These are phyloP conservation scores for Boletales sp. DNA, from an alignment of 768 basidiomycete genomes.

Conservation along the genomic window DNA sequence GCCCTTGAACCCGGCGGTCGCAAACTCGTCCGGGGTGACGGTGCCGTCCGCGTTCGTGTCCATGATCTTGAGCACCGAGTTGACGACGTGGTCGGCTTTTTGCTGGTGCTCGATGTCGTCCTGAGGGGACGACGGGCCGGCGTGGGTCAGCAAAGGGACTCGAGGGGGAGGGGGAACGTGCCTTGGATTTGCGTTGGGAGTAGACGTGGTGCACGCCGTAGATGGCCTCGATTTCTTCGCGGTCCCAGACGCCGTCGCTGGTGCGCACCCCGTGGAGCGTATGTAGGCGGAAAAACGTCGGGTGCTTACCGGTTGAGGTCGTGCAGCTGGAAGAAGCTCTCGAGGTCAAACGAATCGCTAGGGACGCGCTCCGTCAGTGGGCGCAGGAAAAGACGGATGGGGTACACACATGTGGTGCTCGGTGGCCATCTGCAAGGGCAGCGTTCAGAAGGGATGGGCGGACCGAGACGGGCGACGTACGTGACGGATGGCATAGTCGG, in stretches of 20 bases:
- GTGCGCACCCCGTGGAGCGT: neutral
- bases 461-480: slow-evolving; percentile 48
- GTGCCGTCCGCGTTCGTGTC: slow-evolving; percentile 76
- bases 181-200: slow-evolving; percentile 78
- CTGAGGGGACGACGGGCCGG: slow-evolving; percentile 28
- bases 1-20: slow-evolving; percentile 65
- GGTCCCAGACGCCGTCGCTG: slow-evolving; percentile 80
- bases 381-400: neutral
- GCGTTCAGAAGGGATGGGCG: slow-evolving; percentile 10
- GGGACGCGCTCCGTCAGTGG: neutral
- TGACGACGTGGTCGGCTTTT: slow-evolving; percentile 78
- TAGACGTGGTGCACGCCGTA: slow-evolving; percentile 95
- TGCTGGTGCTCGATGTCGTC: slow-evolving; percentile 75
- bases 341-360: slow-evolving; percentile 78
- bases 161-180: slow-evolving; percentile 12
- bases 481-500: slow-evolving; percentile 82
- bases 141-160: neutral
- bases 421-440: slow-evolving; percentile 67
- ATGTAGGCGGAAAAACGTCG: neutral
- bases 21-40: slow-evolving; percentile 67
- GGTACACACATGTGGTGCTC: slow-evolving; percentile 78
- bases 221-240: slow-evolving; percentile 88
- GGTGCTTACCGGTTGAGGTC: slow-evolving; percentile 74
- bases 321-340: slow-evolving; percentile 94
- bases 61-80: slow-evolving; percentile 61